Evolutionary conservation across 2,329 filamentous ascomycete genomes (phyloP).

Genomic region (Lithohypha guttulata): DNA sequence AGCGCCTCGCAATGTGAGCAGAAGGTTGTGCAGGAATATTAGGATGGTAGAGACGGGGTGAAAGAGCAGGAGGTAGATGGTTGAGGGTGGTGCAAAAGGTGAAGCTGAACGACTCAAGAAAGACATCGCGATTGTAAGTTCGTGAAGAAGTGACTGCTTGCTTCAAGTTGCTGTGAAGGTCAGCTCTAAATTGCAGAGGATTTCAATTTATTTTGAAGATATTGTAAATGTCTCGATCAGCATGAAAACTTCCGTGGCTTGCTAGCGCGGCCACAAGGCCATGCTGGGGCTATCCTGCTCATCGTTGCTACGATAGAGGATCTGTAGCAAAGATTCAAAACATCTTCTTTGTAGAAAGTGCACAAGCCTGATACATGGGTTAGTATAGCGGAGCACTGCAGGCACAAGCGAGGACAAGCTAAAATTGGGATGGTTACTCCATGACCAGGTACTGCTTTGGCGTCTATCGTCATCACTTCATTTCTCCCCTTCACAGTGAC

Average conservation of each 20-base stretch:
- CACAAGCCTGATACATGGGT: no score
- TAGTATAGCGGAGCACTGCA: not conserved
- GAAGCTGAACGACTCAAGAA: constrained; percentile 19
- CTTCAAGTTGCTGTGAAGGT: not conserved
- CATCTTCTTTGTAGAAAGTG: no score
- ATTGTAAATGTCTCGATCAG: no score
- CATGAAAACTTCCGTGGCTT: no score
- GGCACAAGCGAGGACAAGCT: not conserved
- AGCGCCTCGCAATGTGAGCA: constrained; percentile 57
- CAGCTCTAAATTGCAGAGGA: no score
- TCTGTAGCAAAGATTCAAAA: no score
- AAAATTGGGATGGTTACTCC: not conserved
- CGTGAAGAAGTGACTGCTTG: not conserved
- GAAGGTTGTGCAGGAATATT: constrained; percentile 50
- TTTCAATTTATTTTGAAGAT: no score
- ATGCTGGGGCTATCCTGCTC: no score
- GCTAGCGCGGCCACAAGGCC: no score
- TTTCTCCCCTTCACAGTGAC: not conserved
- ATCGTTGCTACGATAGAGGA: no score
- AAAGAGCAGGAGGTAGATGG: constrained; percentile 53
- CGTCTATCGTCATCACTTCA: not conserved
- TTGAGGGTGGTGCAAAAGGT: constrained; percentile 39
- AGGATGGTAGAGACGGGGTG: constrained; percentile 59
- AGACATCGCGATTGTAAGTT: constrained; percentile 3
- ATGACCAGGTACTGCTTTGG: not conserved